These are phyloP conservation scores for Flaveria trinervia DNA, from an alignment of 129 eudicot species.

Conservation along the genomic window DNA sequence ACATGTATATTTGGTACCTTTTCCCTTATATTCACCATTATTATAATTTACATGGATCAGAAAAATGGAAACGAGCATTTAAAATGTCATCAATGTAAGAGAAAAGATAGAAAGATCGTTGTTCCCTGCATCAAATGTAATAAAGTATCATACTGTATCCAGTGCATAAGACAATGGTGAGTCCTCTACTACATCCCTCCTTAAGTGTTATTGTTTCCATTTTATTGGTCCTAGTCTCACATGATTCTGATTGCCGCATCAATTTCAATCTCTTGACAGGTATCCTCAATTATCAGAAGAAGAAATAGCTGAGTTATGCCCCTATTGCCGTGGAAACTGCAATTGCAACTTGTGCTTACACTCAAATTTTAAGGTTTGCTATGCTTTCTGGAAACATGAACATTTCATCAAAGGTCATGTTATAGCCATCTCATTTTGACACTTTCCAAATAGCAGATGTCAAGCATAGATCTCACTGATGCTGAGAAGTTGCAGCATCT, in stretches of 20 bases:
- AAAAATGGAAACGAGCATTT: conserved; percentile 28
- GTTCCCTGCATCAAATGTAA: conserved; percentile 71
- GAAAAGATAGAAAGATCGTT: conserved; percentile 50
- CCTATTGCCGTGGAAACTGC: conserved; percentile 76
- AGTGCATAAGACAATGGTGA: conserved; percentile 73
- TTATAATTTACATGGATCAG: conserved; percentile 32
- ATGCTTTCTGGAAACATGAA: background rate
- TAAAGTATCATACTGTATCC: conserved; percentile 52
- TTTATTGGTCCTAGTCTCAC: background rate
- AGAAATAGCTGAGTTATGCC: conserved; percentile 61
- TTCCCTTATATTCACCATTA: conserved; percentile 17
- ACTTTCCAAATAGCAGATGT: conserved; percentile 40
- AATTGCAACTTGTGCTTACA: conserved; percentile 83
- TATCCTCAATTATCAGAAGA: conserved; percentile 62
- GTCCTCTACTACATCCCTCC: background rate
- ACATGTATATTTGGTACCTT: conserved; percentile 14
- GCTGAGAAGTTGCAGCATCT: conserved; percentile 57
- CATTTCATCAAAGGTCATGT: background rate
- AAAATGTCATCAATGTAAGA: conserved; percentile 68
- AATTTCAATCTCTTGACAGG: conserved; percentile 41
- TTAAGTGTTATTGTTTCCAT: conserved; percentile 2
- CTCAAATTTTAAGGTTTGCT: conserved; percentile 55
- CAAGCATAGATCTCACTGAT: conserved; percentile 43
- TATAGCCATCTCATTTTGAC: background rate
- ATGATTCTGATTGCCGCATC: background rate